Conservation (phyloP, 441 rosid genomes). For the Pelargonium cotyledonis region DNA sequence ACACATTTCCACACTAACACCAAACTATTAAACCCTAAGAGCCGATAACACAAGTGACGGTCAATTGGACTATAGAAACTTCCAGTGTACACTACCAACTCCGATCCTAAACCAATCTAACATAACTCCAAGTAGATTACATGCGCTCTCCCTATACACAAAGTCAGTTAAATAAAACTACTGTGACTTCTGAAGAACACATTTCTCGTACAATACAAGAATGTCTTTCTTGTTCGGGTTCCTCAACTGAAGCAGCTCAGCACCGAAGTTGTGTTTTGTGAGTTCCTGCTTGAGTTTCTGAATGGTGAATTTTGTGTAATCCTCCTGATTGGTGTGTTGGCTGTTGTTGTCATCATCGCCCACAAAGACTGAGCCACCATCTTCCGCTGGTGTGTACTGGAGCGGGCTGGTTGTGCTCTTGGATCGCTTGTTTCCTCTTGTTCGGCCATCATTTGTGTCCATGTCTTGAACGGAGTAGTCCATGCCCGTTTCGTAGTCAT, state of each 20-base stretch:
- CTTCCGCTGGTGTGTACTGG: constrained; percentile 45
- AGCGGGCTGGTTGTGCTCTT: constrained; percentile 60
- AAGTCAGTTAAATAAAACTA: background rate
- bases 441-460: constrained; percentile 39
- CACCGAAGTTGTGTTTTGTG: constrained; percentile 75
- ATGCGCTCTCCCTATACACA: constrained; percentile 25
- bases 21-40: no score
- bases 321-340: constrained; percentile 55
- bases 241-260: constrained; percentile 63
- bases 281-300: constrained; percentile 83
- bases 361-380: constrained; percentile 58
- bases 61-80: no score
- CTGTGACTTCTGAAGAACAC: constrained; percentile 54
- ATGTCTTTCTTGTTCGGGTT: constrained; percentile 86
- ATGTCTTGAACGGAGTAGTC: constrained; percentile 51
- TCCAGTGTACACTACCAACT: no score
- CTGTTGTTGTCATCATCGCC: constrained; percentile 60
- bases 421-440: constrained; percentile 58
- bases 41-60: no score
- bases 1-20: no score
- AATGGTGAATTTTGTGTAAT: constrained; percentile 71
- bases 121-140: constrained; percentile 19
- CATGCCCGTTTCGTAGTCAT: constrained; percentile 57
- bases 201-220: constrained; percentile 70
- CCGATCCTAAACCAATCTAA: constrained; percentile 14